These are phyloP conservation scores for Elsinoe fawcettii DNA, from an alignment of 2,329 filamentous ascomycete genomes.

Conservation along the genomic window DNA sequence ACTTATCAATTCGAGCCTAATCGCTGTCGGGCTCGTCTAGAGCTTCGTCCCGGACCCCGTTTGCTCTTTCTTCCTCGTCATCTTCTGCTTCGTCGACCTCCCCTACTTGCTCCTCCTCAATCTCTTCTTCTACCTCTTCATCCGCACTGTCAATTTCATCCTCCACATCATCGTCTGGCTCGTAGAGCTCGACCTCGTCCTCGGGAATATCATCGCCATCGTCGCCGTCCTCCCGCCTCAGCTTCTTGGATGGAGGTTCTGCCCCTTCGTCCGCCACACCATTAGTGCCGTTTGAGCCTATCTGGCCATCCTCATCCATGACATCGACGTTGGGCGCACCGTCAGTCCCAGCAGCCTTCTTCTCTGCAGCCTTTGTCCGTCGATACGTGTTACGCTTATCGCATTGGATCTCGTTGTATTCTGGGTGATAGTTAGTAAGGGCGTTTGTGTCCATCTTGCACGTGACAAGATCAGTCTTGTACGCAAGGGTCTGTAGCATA, in stretches of 20 bases:
- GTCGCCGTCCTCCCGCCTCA: conserved; percentile 37
- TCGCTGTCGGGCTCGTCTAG: conserved; percentile 29
- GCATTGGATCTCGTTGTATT: conserved; percentile 65
- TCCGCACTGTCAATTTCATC: conserved; percentile 41
- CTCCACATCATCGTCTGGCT: conserved; percentile 44
- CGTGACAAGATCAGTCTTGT: background rate
- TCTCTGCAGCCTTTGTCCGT: conserved; percentile 60
- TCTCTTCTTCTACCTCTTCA: conserved; percentile 23
- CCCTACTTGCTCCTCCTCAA: conserved; percentile 32
- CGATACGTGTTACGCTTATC: conserved; percentile 68
- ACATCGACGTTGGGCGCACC: conserved; percentile 15
- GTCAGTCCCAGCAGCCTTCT: conserved; percentile 30
- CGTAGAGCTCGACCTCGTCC: conserved; percentile 37
- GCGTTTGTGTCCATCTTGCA: background rate
- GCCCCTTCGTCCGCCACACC: conserved; percentile 36
- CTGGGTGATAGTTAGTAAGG: conserved; percentile 32
- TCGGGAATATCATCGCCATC: conserved; percentile 42
- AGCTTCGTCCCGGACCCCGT: conserved; percentile 36
- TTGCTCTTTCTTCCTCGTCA: conserved; percentile 60
- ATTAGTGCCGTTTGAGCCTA: conserved; percentile 28
- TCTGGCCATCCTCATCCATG: conserved; percentile 20
- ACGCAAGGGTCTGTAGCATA: conserved; percentile 34
- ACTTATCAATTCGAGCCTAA: conserved; percentile 15
- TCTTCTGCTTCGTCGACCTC: conserved; percentile 54
- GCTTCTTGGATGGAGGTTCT: conserved; percentile 45